phyloP scores from a whole-genome alignment of 169 alveolate species.

The Plasmodium falciparum region DNA sequence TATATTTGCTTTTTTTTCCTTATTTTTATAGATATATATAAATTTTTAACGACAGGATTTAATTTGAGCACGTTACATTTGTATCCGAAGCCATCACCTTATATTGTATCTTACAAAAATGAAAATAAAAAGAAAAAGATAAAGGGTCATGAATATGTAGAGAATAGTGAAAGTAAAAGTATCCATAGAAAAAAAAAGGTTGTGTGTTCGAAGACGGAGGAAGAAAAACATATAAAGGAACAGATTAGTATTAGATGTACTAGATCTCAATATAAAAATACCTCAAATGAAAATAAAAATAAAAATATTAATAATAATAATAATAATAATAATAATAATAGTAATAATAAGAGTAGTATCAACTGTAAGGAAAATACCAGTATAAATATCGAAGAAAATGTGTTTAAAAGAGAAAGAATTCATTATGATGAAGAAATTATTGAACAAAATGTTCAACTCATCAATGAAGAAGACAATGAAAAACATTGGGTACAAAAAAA shows the following conservation, averaged over 20 bases:
- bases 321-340: background rate
- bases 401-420: background rate
- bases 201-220: background rate
- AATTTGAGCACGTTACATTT: conserved; percentile 69
- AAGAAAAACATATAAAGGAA: conserved; percentile 1
- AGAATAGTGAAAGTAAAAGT: background rate
- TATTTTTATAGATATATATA: conserved; percentile 67
- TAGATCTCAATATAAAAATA: too few relatives aligned
- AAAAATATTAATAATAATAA: background rate
- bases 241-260: background rate
- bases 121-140: conserved; percentile 14
- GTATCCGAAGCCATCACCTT: conserved; percentile 78
- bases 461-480: background rate
- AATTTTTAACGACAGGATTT: conserved; percentile 63
- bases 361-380: background rate
- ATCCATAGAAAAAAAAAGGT: background rate
- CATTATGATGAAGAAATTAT: background rate
- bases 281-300: background rate
- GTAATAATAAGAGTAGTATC: background rate
- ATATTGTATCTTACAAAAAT: conserved; percentile 53
- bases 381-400: background rate
- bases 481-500: background rate
- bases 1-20: conserved; percentile 69
- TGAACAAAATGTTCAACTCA: background rate
- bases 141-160: background rate